A percentile compares a stretch with the other conserved stretches of the same genome.
Conservation (phyloP, 805 yeast genomes). For the Candida gorgasii region DNA sequence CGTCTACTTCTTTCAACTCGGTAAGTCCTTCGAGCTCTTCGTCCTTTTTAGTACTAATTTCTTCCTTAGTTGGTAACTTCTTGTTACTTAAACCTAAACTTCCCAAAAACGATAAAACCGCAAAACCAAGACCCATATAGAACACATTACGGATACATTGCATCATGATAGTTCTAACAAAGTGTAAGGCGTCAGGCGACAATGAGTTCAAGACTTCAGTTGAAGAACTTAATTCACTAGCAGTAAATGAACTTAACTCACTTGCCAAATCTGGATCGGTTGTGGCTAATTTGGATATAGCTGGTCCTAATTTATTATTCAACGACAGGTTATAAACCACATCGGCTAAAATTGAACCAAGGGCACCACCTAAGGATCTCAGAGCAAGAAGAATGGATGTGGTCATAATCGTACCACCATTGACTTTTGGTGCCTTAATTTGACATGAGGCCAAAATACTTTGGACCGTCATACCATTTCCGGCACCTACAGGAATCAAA, state of each 20-base stretch:
- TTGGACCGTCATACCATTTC: conserved; percentile 51
- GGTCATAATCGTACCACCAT: conserved; percentile 50
- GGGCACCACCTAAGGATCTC: conserved; percentile 48
- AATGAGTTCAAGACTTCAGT: conserved; percentile 13
- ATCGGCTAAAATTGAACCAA: conserved; percentile 31
- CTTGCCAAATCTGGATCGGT: conserved; percentile 8
- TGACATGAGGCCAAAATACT: conserved; percentile 46
- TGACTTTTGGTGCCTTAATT: conserved; percentile 49
- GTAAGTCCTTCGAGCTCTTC: not conserved
- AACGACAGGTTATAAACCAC: conserved; percentile 12
- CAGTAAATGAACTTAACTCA: conserved; percentile 11
- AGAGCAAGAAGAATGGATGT: conserved; percentile 46
- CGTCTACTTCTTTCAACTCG: no score
- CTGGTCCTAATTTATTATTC: conserved; percentile 9
- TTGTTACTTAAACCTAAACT: conserved; percentile 37
- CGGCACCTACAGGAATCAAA: conserved; percentile 47
- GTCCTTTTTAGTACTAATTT: conserved; percentile 1
- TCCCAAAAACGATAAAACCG: conserved; percentile 28
- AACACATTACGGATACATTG: conserved; percentile 39
- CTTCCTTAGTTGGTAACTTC: conserved; percentile 21
- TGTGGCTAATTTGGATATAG: conserved; percentile 11
- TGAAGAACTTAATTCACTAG: conserved; percentile 1
- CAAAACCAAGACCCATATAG: conserved; percentile 39
- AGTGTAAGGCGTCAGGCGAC: conserved; percentile 22
- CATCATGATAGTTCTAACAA: conserved; percentile 33